A percentile compares a stretch with the other conserved stretches of the same genome.
These are phyloP conservation scores for Arthrinium phaeospermum DNA, from an alignment of 2,329 filamentous ascomycete genomes.

Conservation along the genomic window DNA sequence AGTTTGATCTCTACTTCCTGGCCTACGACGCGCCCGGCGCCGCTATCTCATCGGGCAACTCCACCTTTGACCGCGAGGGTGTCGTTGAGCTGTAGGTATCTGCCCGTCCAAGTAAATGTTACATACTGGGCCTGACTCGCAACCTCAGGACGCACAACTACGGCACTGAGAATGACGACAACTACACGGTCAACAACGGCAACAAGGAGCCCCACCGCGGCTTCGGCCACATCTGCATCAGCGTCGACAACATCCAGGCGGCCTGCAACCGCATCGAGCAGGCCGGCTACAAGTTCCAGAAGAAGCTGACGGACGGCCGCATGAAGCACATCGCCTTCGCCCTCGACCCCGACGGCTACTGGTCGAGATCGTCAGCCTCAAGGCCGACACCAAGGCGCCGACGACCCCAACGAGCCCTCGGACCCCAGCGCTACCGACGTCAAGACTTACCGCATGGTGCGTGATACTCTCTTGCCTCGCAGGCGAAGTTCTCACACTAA, in stretches of 20 bases:
- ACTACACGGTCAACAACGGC: slow-evolving; percentile 84
- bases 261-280: slow-evolving; percentile 90
- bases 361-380: slow-evolving; percentile 83
- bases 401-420: slow-evolving; percentile 72
- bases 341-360: slow-evolving; percentile 86
- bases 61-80: slow-evolving; percentile 81
- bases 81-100: slow-evolving; percentile 75
- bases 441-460: slow-evolving; percentile 73
- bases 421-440: slow-evolving; percentile 72
- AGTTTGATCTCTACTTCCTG: slow-evolving; percentile 96
- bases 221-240: slow-evolving; percentile 86
- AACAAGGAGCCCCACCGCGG: slow-evolving; percentile 87
- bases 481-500: background rate
- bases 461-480: slow-evolving; percentile 20
- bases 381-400: slow-evolving; percentile 47
- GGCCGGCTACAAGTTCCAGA: slow-evolving; percentile 92
- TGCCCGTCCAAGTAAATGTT: no score
- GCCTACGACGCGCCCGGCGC: slow-evolving; percentile 82
- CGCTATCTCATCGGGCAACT: slow-evolving; percentile 74
- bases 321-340: slow-evolving; percentile 91
- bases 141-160: slow-evolving; percentile 67
- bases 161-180: slow-evolving; percentile 84
- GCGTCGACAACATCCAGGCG: slow-evolving; percentile 83
- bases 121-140: background rate
- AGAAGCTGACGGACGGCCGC: slow-evolving; percentile 86